Percentiles rank a stretch among this genome's conserved stretches.
Conservation (phyloP, 108 stramenopile species). For the Parmales sp. region DNA sequence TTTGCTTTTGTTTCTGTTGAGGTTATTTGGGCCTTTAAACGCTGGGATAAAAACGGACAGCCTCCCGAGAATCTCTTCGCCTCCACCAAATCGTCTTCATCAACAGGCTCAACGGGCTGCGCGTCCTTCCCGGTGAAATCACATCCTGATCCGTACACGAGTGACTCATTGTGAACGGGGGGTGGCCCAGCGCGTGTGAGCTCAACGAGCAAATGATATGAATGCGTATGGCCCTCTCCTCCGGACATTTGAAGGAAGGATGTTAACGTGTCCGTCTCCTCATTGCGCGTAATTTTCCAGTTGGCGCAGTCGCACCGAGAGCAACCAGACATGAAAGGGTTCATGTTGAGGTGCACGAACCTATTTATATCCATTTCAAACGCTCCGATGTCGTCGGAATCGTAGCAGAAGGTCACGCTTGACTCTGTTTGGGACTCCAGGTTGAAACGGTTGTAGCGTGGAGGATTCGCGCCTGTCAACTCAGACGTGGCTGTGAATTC, state of each 20-base stretch:
- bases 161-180: neutral
- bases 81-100: too few species aligned
- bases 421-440: neutral
- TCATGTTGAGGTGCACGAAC: neutral
- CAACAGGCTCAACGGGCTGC: neutral
- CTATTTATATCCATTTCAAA: neutral
- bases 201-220: slow-evolving; percentile 1
- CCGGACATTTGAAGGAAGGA: neutral
- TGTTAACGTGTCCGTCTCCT: neutral
- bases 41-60: neutral
- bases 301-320: neutral
- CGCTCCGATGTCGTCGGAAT: neutral
- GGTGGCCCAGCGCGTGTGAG: neutral
- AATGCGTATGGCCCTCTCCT: neutral
- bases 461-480: neutral
- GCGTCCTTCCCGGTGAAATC: slow-evolving; percentile 1
- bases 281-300: neutral
- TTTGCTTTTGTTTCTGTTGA: neutral
- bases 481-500: neutral
- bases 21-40: neutral
- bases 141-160: neutral
- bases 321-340: neutral
- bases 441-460: slow-evolving; percentile 4
- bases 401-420: neutral
- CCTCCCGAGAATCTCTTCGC: neutral